phyloP scores from a whole-genome alignment of 2,329 filamentous ascomycete species.

The Leptosphaerulina australis region DNA sequence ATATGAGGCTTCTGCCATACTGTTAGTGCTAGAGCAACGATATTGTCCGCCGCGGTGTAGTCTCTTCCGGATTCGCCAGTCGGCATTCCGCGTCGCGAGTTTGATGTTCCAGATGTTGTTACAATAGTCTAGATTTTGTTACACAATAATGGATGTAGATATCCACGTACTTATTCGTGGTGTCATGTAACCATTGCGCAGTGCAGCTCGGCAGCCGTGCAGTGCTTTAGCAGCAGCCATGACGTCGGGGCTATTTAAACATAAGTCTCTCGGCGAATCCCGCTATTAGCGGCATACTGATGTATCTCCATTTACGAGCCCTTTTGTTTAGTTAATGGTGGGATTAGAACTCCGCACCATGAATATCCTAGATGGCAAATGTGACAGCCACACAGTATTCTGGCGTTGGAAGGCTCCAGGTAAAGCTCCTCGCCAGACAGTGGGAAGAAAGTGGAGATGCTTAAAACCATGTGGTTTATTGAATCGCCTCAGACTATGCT shows the following conservation, averaged over 20 bases:
- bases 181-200: not conserved
- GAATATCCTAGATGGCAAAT: not conserved
- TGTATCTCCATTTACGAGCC: not conserved
- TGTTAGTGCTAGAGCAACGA: not conserved
- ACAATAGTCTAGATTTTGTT: no score
- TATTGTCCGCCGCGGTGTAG: not conserved
- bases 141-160: no score
- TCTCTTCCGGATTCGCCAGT: not conserved
- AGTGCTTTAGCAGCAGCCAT: not conserved
- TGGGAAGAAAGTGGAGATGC: no score
- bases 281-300: not conserved
- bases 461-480: no score
- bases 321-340: not conserved
- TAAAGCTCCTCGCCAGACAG: no score
- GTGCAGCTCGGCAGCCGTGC: not conserved
- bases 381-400: not conserved
- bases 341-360: no score
- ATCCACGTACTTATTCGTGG: not conserved
- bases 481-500: no score
- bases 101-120: not conserved
- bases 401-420: no score
- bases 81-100: not conserved
- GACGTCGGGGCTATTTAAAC: not conserved
- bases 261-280: not conserved
- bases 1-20: constrained; percentile 29